Conservation (phyloP, 148 eudicot genomes). For the Rhododendron kiyosumense region DNA sequence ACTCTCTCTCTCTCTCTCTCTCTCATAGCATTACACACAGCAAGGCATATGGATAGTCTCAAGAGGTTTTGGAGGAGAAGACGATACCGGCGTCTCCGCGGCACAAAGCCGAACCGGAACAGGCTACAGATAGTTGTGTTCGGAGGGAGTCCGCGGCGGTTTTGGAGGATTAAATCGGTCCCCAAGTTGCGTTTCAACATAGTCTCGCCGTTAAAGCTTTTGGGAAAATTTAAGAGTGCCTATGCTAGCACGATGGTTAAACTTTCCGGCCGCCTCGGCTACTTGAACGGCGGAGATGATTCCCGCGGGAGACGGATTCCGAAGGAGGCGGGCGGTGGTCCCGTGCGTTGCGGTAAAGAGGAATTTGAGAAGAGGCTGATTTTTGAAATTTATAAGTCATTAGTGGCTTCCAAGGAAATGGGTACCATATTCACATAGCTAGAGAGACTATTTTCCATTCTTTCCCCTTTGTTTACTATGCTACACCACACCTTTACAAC, state of each 20-base stretch:
- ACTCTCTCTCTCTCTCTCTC: neutral
- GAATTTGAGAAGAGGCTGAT: constrained; percentile 32
- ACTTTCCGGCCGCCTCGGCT: constrained; percentile 11
- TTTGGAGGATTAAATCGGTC: constrained; percentile 36
- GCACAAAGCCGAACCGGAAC: constrained; percentile 18
- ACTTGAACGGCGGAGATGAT: neutral
- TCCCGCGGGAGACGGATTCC: constrained; percentile 13
- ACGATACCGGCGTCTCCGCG: constrained; percentile 37
- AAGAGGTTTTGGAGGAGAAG: constrained; percentile 39
- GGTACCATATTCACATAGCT: neutral
- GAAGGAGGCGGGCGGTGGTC: constrained; percentile 9
- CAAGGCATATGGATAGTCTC: constrained; percentile 22
- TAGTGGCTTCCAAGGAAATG: constrained; percentile 24
- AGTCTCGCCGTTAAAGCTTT: constrained; percentile 23
- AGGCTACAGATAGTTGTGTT: constrained; percentile 27
- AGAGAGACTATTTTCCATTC: neutral
- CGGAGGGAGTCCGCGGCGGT: constrained; percentile 20
- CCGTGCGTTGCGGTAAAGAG: constrained; percentile 1
- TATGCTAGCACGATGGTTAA: constrained; percentile 34
- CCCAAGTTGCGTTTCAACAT: constrained; percentile 26
- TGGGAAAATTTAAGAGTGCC: constrained; percentile 32
- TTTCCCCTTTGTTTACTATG: neutral
- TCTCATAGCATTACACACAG: neutral
- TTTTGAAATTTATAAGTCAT: constrained; percentile 33
- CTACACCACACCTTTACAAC: no score